Conservation (phyloP, 1,284 basidiomycete genomes). For the Cystobasidium pallidum region DNA sequence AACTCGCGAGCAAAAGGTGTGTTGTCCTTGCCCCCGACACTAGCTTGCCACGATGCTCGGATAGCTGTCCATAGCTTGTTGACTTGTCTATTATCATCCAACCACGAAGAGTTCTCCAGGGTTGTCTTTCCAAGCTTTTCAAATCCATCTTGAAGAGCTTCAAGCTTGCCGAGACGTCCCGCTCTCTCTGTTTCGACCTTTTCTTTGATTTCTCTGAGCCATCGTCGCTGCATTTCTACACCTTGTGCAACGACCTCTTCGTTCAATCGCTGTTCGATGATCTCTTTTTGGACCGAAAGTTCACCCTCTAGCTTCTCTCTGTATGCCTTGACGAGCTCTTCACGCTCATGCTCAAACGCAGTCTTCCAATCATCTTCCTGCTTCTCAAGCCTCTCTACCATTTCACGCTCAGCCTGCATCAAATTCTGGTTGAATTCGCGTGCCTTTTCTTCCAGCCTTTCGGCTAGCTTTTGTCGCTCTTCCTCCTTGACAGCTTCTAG, state of each 20-base stretch:
- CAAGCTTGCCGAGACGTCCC: constrained; percentile 90
- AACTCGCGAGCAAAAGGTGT: constrained; percentile 86
- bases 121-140: constrained; percentile 89
- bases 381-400: constrained; percentile 78
- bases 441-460: constrained; percentile 78
- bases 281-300: constrained; percentile 82
- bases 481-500: constrained; percentile 81
- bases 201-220: constrained; percentile 94
- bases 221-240: constrained; percentile 93
- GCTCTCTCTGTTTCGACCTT: constrained; percentile 96
- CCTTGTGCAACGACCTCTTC: constrained; percentile 96
- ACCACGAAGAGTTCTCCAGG: constrained; percentile 82
- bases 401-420: constrained; percentile 77
- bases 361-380: constrained; percentile 86
- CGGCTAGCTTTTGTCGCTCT: constrained; percentile 75
- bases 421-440: constrained; percentile 82
- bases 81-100: constrained; percentile 85
- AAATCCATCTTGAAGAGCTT: constrained; percentile 85
- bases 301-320: constrained; percentile 84
- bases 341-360: constrained; percentile 78
- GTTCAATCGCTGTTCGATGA: constrained; percentile 90
- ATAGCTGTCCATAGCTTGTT: constrained; percentile 67
- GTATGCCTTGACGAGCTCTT: constrained; percentile 75
- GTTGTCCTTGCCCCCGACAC: constrained; percentile 64
- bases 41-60: constrained; percentile 54